phyloP scores from a whole-genome alignment of 2,329 filamentous ascomycete genomes.

The Trichoderma endophyticum region DNA sequence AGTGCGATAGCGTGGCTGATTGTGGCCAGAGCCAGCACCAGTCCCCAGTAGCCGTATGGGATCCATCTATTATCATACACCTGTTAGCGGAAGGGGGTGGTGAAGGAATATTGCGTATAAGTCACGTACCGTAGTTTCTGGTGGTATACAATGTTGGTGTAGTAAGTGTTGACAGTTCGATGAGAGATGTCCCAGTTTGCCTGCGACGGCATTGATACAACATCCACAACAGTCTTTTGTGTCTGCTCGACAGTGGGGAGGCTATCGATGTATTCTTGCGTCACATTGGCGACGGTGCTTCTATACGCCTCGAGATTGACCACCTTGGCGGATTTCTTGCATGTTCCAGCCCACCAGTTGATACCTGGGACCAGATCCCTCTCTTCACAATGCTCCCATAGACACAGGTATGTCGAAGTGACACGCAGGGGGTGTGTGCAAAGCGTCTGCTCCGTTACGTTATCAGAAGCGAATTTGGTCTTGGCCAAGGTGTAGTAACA shows the following conservation, averaged over 20 bases:
- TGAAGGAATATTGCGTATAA: not conserved
- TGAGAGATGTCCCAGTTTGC: constrained; percentile 19
- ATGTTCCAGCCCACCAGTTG: constrained; percentile 21
- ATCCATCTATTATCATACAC: constrained; percentile 9
- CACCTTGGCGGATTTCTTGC: constrained; percentile 22
- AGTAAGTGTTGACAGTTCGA: constrained; percentile 6
- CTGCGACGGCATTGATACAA: constrained; percentile 15
- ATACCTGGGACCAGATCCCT: constrained; percentile 19
- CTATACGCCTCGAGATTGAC: constrained; percentile 19
- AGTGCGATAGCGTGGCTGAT: constrained; percentile 16
- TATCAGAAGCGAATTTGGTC: constrained; percentile 18
- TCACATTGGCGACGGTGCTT: constrained; percentile 17
- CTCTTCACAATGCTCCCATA: constrained; percentile 20
- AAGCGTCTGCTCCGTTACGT: constrained; percentile 18
- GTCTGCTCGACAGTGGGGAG: constrained; percentile 19
- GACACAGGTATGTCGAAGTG: constrained; percentile 22
- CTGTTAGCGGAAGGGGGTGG: not conserved
- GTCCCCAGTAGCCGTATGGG: constrained; percentile 21
- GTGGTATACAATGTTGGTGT: constrained; percentile 8
- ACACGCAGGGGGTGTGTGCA: constrained; percentile 23
- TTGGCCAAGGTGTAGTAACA: constrained; percentile 24
- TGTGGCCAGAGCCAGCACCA: constrained; percentile 17
- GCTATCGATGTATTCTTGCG: constrained; percentile 16
- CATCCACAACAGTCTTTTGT: constrained; percentile 10
- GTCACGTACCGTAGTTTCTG: not conserved